Evolutionary conservation across 192 early-diverging fungal species (phyloP).

Genomic region (Podila horticola): DNA sequence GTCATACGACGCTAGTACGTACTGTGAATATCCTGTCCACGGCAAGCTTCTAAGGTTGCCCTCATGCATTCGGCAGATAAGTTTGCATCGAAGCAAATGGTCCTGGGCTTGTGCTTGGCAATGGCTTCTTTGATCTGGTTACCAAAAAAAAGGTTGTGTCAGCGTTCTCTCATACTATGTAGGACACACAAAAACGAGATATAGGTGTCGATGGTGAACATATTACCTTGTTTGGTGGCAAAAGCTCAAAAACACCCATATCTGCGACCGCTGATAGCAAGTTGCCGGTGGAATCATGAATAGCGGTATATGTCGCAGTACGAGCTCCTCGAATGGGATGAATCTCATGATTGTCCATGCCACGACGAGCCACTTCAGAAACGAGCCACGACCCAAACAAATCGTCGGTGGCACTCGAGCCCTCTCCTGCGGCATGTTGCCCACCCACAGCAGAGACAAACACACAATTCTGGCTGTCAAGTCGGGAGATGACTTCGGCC

Average conservation of each 20-base stretch:
- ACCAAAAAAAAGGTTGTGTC: conserved; percentile 1
- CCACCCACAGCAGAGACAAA: conserved; percentile 78
- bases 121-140: conserved; percentile 48
- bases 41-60: conserved; percentile 54
- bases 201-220: background rate
- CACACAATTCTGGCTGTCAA: conserved; percentile 66
- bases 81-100: conserved; percentile 85
- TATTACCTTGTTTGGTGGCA: conserved; percentile 53
- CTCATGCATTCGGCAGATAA: conserved; percentile 57
- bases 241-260: conserved; percentile 82
- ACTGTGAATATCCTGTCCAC: conserved; percentile 55
- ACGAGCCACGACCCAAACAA: conserved; percentile 65
- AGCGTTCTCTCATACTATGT: conserved; percentile 5
- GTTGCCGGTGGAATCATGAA: conserved; percentile 77
- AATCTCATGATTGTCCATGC: conserved; percentile 60
- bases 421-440: background rate
- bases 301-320: conserved; percentile 86
- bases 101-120: conserved; percentile 42
- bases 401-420: conserved; percentile 58
- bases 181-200: background rate
- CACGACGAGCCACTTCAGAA: conserved; percentile 59
- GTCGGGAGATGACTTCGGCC: conserved; percentile 78
- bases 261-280: conserved; percentile 89
- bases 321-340: conserved; percentile 35
- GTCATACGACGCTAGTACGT: conserved; percentile 7